Percentiles rank a stretch among this genome's conserved stretches.
These are phyloP conservation scores for Hanseniaspora sp. DNA, from an alignment of 1,139 yeast species.

Conservation along the genomic window DNA sequence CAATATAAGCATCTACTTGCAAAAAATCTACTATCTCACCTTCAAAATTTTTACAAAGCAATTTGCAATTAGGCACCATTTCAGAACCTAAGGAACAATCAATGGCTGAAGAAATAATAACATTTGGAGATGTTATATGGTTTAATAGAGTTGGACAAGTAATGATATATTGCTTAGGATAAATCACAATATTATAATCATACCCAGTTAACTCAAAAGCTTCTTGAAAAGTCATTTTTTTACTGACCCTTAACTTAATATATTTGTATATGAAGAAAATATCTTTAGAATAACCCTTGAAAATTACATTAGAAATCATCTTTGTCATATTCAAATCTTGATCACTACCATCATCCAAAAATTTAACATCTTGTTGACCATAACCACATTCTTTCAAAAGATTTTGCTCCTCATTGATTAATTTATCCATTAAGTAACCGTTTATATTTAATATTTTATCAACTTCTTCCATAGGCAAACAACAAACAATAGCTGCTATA, in stretches of 20 bases:
- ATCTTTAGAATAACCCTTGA: conserved; percentile 77
- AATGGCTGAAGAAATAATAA: conserved; percentile 69
- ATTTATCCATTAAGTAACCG: conserved; percentile 18
- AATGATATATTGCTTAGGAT: conserved; percentile 52
- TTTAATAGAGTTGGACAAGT: conserved; percentile 66
- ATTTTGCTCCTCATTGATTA: conserved; percentile 27
- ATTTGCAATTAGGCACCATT: conserved; percentile 47
- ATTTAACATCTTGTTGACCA: conserved; percentile 31
- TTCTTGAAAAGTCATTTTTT: conserved; percentile 83
- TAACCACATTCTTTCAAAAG: conserved; percentile 40
- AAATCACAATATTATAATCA: conserved; percentile 76
- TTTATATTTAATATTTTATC: conserved; percentile 15
- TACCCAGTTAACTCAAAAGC: conserved; percentile 79
- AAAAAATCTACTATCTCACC: conserved; percentile 41
- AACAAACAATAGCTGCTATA: conserved; percentile 75
- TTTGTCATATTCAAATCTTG: conserved; percentile 58
- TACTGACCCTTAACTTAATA: conserved; percentile 59
- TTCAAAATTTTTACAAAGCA: conserved; percentile 59
- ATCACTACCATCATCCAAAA: conserved; percentile 50
- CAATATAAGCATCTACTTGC: conserved; percentile 21
- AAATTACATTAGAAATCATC: conserved; percentile 53
- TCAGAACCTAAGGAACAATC: conserved; percentile 55
- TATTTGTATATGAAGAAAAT: conserved; percentile 66
- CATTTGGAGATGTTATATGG: conserved; percentile 90
- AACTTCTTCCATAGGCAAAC: conserved; percentile 38